phyloP scores from a whole-genome alignment of 495 filamentous ascomycete species.

The Talaromyces trachyspermus region DNA sequence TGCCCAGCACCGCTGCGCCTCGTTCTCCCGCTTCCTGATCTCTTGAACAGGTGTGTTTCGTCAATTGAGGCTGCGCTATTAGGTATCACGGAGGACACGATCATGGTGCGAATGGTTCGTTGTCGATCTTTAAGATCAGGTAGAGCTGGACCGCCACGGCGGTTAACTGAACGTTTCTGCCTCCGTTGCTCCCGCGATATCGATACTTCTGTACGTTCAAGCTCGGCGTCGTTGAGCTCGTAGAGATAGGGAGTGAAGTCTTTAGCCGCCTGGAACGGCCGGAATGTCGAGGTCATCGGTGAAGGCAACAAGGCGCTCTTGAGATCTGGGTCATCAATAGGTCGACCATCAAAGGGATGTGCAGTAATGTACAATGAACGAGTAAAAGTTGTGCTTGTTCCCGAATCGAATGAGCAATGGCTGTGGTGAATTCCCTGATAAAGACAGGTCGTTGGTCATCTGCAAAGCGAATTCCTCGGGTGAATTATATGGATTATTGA shows the following conservation, averaged over 20 bases:
- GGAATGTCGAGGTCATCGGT: conserved; percentile 73
- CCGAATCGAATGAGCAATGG: conserved; percentile 93
- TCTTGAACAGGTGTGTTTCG: conserved; percentile 79
- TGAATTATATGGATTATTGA: conserved; percentile 87
- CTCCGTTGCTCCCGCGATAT: conserved; percentile 87
- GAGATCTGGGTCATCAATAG: conserved; percentile 85
- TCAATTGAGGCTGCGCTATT: conserved; percentile 76
- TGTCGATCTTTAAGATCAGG: conserved; percentile 94
- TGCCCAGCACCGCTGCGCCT: conserved; percentile 38
- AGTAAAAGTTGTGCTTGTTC: conserved; percentile 94
- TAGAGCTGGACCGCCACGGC: conserved; percentile 86
- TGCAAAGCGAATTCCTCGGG: conserved; percentile 87
- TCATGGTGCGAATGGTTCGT: conserved; percentile 79
- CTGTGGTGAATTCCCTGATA: conserved; percentile 96
- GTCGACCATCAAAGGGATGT: conserved; percentile 90
- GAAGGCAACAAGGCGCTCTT: conserved; percentile 77
- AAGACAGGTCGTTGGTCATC: conserved; percentile 84
- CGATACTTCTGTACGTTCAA: conserved; percentile 85
- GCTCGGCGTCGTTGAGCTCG: conserved; percentile 82
- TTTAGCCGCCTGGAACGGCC: conserved; percentile 83
- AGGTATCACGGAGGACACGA: conserved; percentile 86
- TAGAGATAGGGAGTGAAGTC: conserved; percentile 91
- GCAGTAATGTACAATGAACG: conserved; percentile 87
- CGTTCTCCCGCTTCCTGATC: conserved; percentile 48
- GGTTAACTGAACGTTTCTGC: conserved; percentile 90